A percentile compares a stretch with the other conserved stretches of the same genome.
These are phyloP conservation scores for maize (Zea mays) DNA, from an alignment of 176 grass and related monocot species.

Conservation along the genomic window Zm-B73-REFERENCE-NAM-5.0 NC_050103.1:10433001-10433500, in stretches of 20 bases:
- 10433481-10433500: slow-evolving; percentile 18
- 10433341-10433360: not conserved
- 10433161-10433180: not conserved
- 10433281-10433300: not conserved
- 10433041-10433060: not conserved
- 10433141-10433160: too few species aligned
- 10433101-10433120: slow-evolving; percentile 33
- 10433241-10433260: not conserved
- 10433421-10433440: slow-evolving; percentile 44
- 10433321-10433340: not conserved
- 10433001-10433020: not conserved
- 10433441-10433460: slow-evolving; percentile 32
- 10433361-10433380: slow-evolving; percentile 17
- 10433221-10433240: slow-evolving; percentile 30
- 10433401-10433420: slow-evolving; percentile 38
- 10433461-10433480: slow-evolving; percentile 10
- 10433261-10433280: not conserved
- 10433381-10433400: not conserved
- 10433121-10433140: slow-evolving; percentile 24
- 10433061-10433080: slow-evolving; percentile 6
- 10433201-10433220: slow-evolving; percentile 26
- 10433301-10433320: not conserved
- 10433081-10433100: slow-evolving; percentile 39
- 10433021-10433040: not conserved
- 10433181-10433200: not conserved